Evolutionary conservation across 805 yeast species (phyloP), one percentile per base, ranked within the genome.

Genomic region (Teunomyces pallodes): DNA sequence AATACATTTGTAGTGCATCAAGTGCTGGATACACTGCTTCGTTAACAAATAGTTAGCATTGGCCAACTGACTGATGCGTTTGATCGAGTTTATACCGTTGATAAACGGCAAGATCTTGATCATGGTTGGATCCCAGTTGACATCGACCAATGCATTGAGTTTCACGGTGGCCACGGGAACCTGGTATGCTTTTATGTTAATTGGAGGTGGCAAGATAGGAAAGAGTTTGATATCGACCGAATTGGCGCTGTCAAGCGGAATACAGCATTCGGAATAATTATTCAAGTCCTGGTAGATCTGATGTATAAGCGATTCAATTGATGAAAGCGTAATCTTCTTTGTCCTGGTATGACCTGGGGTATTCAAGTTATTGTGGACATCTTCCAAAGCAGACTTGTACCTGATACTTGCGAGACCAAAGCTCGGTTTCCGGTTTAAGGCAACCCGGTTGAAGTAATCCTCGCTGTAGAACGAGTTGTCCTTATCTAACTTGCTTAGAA

Each of bases 71-170:
- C 96, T 81, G 33, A 95, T 92, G 47, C 79, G 77, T 32, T 82
- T 75, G 14, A 94, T 82, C 5, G 94, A 87, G 62, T 92, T 92
- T 43, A 90, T 75, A 1, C 99, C 99, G 59, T 94, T 82, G 43
- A 94, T 89, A 55, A 75, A 86, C 0, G 97, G 96, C 9, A 89
- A 68, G 20, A 94, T 87, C 55, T 87, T 85, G 41, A 90, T 74
- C 94, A 94, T 86, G 1, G 98, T 92, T 1, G 97, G 97, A 65
- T 94, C 99, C 97, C 99, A 94, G 58, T 87, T 86, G 7, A 87
- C 86, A 65, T 94, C 99, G 38, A 89, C 84, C 52, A 94, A 73
- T 33, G 79, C 70, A 27, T 77, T 77, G 30, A 94, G 69, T 45
- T 83, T 82, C 1, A 94, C 96, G 0, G 92, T 84, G n/a, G 95